Conservation (phyloP, 352 stramenopile species). For the Phytophthora litchii region DNA sequence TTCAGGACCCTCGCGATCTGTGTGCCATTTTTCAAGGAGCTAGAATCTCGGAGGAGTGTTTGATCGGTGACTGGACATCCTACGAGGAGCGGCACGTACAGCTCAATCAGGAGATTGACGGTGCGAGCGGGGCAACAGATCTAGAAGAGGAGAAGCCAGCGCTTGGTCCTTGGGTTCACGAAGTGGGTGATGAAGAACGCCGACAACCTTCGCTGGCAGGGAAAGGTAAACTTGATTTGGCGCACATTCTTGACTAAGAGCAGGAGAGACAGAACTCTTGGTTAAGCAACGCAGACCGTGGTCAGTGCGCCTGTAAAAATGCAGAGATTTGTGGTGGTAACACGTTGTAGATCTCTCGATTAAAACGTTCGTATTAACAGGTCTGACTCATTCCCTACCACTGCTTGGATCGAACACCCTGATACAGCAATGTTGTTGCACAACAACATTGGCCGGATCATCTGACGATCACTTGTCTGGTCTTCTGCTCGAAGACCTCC, state of each 20-base stretch:
- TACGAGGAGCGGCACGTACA: conserved; percentile 20
- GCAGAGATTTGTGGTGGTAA: too few species aligned
- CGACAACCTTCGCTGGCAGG: conserved; percentile 16
- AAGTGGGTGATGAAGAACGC: conserved; percentile 4
- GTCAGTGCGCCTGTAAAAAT: too few species aligned
- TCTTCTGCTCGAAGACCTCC: too few species aligned
- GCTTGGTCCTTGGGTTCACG: too few species aligned
- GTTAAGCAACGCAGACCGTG: too few species aligned
- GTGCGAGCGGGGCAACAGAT: background rate
- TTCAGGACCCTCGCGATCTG: conserved; percentile 46
- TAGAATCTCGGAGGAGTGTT: conserved; percentile 53
- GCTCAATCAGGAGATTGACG: background rate
- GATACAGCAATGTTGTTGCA: too few species aligned
- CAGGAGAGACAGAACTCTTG: background rate
- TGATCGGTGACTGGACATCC: conserved; percentile 51
- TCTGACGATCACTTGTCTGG: too few species aligned
- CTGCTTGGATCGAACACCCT: too few species aligned
- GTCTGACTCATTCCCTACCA: too few species aligned
- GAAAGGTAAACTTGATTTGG: background rate
- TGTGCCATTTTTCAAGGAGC: conserved; percentile 46
- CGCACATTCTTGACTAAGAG: background rate
- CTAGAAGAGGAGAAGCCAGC: conserved; percentile 7
- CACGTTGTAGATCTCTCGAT: too few species aligned
- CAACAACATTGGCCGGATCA: too few species aligned
- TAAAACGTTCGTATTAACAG: too few species aligned